These are phyloP conservation scores for Dactylellina leptospora DNA, from an alignment of 2,329 filamentous ascomycete genomes.

Conservation along the genomic window DNA sequence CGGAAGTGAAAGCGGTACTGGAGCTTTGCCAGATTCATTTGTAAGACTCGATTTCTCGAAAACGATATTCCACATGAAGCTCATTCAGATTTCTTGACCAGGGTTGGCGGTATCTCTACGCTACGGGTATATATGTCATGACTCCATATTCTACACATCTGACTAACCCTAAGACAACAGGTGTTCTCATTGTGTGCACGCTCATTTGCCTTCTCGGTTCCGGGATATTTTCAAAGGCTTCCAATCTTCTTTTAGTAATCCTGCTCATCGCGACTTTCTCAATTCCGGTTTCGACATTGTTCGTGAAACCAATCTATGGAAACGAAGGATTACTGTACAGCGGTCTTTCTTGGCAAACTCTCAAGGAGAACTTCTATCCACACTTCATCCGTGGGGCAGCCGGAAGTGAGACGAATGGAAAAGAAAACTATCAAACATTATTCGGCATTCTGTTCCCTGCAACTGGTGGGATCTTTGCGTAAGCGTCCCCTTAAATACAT, in stretches of 20 bases:
- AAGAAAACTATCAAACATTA: conserved; percentile 77
- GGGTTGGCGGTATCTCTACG: conserved; percentile 80
- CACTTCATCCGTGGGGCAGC: conserved; percentile 70
- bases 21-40: conserved; percentile 68
- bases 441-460: conserved; percentile 87
- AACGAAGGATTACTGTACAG: conserved; percentile 77
- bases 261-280: conserved; percentile 78
- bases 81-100: conserved; percentile 65
- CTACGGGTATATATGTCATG: conserved; percentile 65
- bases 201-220: conserved; percentile 80
- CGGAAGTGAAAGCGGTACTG: conserved; percentile 66
- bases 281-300: conserved; percentile 79
- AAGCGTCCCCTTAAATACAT: conserved; percentile 55
- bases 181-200: conserved; percentile 76
- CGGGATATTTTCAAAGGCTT: conserved; percentile 79
- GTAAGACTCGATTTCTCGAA: conserved; percentile 44
- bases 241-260: conserved; percentile 77
- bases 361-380: conserved; percentile 78
- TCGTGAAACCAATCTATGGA: conserved; percentile 73
- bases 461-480: conserved; percentile 70
- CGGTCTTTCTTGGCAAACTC: conserved; percentile 74
- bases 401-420: conserved; percentile 69
- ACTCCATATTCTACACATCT: background rate
- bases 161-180: conserved; percentile 41
- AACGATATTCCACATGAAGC: background rate